Evolutionary conservation across 1,284 basidiomycete genomes (phyloP), one percentile per base, ranked within the genome.

Genomic region (Ganoderma meredithae): DNA sequence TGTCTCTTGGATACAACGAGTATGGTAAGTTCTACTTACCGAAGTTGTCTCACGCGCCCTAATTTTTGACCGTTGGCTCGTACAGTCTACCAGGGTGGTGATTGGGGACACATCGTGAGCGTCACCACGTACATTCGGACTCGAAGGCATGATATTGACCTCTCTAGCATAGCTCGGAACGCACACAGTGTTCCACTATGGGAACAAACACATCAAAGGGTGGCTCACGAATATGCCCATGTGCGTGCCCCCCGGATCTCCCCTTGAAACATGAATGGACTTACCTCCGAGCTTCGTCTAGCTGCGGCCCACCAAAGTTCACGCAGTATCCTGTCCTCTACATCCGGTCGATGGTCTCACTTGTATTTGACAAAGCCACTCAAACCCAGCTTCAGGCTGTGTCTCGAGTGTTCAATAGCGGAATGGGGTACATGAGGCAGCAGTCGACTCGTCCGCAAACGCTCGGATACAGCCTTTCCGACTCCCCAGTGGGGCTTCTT

Each of bases 391-490:
- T 62, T 85, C 36, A 8, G 36, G 36, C 6, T 9, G 9, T 36
- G 36, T 36, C 36, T 36, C 6, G 9, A 36, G 7, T 36, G 36
- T 36, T 36, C 36, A 36, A 8, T 36, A 71, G 70, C 36, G 82
- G 82, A 6, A 64, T 43, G 4, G 87, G 84, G 5, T 89, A 88
- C 70, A 63, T 71, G 8, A 36, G 31, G 0, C 68, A 81, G 61
- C 88, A 89, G 53, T 64, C 78, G 0, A 87, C 85, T 0, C 81
- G 83, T 63, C 88, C 88, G 0, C 87, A 88, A 72, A 90, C 87
- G 0, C 73, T 90, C 2, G 88, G 86, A 0, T 89, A 89, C 69
- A 73, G 79, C 10, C 78, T 90, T 1, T 76, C 82, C 0, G 88
- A 89, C 71, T 88, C 86, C 15, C 88, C 88, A n/a, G 79, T 82